phyloP scores from a whole-genome alignment of 1,284 basidiomycete genomes.

The Austropuccinia psidii region DNA sequence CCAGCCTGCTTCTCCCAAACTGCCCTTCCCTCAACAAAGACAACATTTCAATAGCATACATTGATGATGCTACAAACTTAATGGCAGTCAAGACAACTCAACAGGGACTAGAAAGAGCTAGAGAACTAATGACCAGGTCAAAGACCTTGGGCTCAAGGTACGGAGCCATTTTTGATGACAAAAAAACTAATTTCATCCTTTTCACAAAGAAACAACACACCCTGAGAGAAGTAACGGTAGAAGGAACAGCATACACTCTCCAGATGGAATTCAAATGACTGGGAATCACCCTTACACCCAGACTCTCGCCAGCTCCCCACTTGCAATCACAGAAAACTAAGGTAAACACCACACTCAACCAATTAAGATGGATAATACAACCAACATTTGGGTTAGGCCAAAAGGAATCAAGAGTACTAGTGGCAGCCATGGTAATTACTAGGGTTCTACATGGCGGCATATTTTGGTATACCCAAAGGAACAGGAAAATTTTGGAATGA shows the following conservation, averaged over 20 bases:
- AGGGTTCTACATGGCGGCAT: background rate
- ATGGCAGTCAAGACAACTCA: background rate
- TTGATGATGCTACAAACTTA: constrained; percentile 3
- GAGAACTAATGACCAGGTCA: background rate
- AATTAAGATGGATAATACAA: background rate
- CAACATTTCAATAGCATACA: background rate
- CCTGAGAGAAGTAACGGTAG: background rate
- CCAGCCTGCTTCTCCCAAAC: background rate
- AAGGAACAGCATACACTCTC: background rate
- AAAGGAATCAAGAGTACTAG: background rate
- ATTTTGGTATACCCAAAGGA: background rate
- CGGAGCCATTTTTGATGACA: constrained; percentile 13
- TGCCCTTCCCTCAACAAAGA: background rate
- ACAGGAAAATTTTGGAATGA: background rate
- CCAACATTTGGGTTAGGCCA: background rate
- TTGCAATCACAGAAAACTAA: background rate
- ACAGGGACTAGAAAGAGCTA: background rate
- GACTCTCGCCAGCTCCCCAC: background rate
- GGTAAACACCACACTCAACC: background rate
- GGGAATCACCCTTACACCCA: background rate
- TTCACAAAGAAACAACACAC: background rate
- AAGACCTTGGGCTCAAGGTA: background rate
- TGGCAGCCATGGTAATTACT: background rate
- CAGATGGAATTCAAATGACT: background rate
- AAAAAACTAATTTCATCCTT: background rate